These are phyloP conservation scores for Sporothrix pallida DNA, from an alignment of 2,329 filamentous ascomycete species.

Conservation along the genomic window DNA sequence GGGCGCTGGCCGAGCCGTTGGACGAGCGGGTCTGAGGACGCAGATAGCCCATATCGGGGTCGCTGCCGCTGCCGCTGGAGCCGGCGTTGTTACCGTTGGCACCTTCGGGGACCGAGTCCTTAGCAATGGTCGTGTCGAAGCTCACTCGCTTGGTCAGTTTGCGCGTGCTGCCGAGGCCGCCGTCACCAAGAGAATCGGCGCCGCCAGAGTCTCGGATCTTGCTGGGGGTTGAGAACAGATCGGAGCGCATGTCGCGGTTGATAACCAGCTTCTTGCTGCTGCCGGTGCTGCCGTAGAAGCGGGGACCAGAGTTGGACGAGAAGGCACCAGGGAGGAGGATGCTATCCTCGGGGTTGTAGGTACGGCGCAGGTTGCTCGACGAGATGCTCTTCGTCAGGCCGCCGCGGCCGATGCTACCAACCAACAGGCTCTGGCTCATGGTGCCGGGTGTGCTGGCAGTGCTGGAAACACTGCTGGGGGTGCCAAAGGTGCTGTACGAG, in stretches of 20 bases:
- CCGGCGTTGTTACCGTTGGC: conserved; percentile 18
- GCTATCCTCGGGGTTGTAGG: conserved; percentile 82
- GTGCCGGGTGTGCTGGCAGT: conserved; percentile 69
- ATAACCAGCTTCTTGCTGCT: conserved; percentile 92
- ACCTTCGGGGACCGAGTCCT: conserved; percentile 44
- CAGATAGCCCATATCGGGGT: conserved; percentile 65
- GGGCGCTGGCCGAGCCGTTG: conserved; percentile 53
- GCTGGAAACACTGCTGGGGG: conserved; percentile 73
- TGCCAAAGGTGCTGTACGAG: conserved; percentile 89
- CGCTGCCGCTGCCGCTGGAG: conserved; percentile 48
- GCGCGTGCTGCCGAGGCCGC: conserved; percentile 49
- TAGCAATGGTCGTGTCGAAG: conserved; percentile 73
- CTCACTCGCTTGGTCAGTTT: conserved; percentile 86
- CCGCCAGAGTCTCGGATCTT: conserved; percentile 53
- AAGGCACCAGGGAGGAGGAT: conserved; percentile 86
- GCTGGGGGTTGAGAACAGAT: conserved; percentile 67
- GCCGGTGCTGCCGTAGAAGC: conserved; percentile 69
- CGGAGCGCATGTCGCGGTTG: conserved; percentile 81
- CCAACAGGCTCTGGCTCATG: conserved; percentile 69
- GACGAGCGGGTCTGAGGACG: conserved; percentile 56
- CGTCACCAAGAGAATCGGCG: conserved; percentile 31
- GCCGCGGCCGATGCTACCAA: conserved; percentile 67
- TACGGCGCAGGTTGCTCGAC: conserved; percentile 81
- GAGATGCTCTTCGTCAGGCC: conserved; percentile 87
- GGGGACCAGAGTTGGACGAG: conserved; percentile 67